These are phyloP conservation scores for Adansonia rubrostipa DNA, from an alignment of 441 rosid species.

Conservation along the genomic window DNA sequence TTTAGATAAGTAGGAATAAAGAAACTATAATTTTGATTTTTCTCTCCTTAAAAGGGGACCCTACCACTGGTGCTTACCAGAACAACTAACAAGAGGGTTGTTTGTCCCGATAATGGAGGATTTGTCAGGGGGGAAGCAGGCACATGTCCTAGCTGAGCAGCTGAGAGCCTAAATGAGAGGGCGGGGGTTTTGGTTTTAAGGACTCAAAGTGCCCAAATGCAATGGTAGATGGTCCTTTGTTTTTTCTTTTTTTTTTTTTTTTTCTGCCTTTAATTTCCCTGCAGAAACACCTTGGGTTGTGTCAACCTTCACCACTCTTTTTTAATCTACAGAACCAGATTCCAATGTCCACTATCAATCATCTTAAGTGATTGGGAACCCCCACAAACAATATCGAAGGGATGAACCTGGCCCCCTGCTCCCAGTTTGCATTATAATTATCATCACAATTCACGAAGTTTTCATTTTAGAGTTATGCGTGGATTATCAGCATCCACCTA, in stretches of 20 bases:
- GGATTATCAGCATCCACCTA: slow-evolving; percentile 32
- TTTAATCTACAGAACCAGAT: slow-evolving; percentile 33
- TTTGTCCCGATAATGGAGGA: slow-evolving; percentile 16
- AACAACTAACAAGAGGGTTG: slow-evolving; percentile 6
- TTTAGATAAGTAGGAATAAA: neutral
- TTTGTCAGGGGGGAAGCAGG: neutral
- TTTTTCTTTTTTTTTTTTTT: neutral
- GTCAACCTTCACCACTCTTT: slow-evolving; percentile 21
- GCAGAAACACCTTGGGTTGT: neutral
- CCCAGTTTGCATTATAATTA: neutral
- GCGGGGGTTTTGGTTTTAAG: neutral
- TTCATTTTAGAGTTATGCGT: slow-evolving; percentile 24
- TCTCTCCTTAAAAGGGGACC: neutral
- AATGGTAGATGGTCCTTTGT: slow-evolving; percentile 6
- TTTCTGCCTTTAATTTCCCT: slow-evolving; percentile 20
- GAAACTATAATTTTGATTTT: neutral
- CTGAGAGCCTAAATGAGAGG: slow-evolving; percentile 11
- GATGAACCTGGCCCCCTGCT: neutral
- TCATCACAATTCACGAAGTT: slow-evolving; percentile 7
- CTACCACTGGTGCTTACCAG: slow-evolving; percentile 4
- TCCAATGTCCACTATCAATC: slow-evolving; percentile 25
- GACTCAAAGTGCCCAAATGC: slow-evolving; percentile 22
- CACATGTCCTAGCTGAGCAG: slow-evolving; percentile 11
- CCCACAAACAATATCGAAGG: neutral
- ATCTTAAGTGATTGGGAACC: slow-evolving; percentile 13